These are phyloP conservation scores for Coniosporium apollinis DNA, from an alignment of 495 filamentous ascomycete species.

Conservation along the genomic window DNA sequence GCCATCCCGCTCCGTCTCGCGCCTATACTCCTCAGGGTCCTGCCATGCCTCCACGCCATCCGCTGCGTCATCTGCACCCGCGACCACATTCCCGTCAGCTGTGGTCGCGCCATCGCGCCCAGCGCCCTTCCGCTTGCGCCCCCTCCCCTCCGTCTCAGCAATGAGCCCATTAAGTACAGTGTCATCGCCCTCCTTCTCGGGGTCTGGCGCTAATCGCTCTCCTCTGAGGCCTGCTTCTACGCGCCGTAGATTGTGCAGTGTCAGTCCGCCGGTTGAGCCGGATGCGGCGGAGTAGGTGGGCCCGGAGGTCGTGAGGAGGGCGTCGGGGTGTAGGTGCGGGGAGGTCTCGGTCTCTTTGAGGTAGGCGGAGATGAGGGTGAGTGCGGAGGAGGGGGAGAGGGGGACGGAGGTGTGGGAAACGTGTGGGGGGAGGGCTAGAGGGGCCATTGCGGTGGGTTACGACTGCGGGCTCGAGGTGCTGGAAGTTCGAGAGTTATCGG, in stretches of 20 bases:
- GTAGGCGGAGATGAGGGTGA: slow-evolving; percentile 40
- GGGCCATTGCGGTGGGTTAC: not conserved
- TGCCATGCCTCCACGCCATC: slow-evolving; percentile 8
- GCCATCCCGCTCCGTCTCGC: slow-evolving; percentile 4
- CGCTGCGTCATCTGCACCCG: too few species aligned
- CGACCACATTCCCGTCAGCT: too few species aligned
- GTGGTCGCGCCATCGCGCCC: too few species aligned
- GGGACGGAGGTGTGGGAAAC: slow-evolving; percentile 25
- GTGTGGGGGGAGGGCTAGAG: slow-evolving; percentile 23
- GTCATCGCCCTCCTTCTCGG: slow-evolving; percentile 11
- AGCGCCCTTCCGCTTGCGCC: slow-evolving; percentile 24
- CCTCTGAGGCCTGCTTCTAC: slow-evolving; percentile 48
- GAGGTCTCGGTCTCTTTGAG: slow-evolving; percentile 35
- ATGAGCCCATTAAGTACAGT: slow-evolving; percentile 6
- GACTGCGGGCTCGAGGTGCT: too few species aligned
- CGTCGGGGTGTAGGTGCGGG: slow-evolving; percentile 50
- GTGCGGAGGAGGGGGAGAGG: slow-evolving; percentile 36
- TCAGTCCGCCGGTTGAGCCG: slow-evolving; percentile 34
- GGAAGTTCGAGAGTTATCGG: too few species aligned
- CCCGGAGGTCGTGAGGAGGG: slow-evolving; percentile 42
- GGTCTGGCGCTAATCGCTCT: slow-evolving; percentile 37
- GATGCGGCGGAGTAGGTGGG: slow-evolving; percentile 32
- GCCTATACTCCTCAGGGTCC: slow-evolving; percentile 8
- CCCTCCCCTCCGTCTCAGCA: slow-evolving; percentile 14
- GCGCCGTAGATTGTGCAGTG: slow-evolving; percentile 47